A percentile compares a stretch with the other conserved stretches of the same genome.
phyloP scores from a whole-genome alignment of 2,329 filamentous ascomycete species.

The Monosporascus sp. region DNA sequence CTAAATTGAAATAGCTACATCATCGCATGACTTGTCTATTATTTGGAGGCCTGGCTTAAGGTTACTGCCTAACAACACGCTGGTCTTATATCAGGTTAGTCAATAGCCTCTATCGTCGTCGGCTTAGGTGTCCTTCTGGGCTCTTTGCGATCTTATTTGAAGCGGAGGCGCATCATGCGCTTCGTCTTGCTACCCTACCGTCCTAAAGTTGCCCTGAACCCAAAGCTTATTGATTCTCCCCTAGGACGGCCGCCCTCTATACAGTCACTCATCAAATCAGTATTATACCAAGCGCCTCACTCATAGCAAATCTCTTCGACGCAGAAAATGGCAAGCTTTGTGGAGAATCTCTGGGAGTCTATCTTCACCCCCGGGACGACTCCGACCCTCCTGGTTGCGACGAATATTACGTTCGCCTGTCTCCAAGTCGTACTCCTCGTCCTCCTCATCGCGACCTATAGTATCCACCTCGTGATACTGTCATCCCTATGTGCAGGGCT shows the following conservation, averaged over 20 bases:
- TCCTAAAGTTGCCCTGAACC: neutral
- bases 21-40: neutral
- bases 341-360: slow-evolving; percentile 80
- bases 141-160: neutral
- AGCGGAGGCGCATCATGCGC: neutral
- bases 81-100: slow-evolving; percentile 11
- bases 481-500: slow-evolving; percentile 74
- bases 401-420: slow-evolving; percentile 81
- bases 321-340: slow-evolving; percentile 52
- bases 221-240: neutral
- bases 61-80: slow-evolving; percentile 14
- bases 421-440: slow-evolving; percentile 74
- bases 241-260: neutral
- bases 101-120: neutral
- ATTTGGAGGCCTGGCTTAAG: slow-evolving; percentile 1
- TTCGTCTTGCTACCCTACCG: neutral
- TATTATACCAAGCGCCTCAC: slow-evolving; percentile 15
- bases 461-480: slow-evolving; percentile 81
- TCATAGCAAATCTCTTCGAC: slow-evolving; percentile 1
- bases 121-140: neutral
- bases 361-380: slow-evolving; percentile 92
- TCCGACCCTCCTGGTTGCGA: slow-evolving; percentile 80
- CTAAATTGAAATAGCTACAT: slow-evolving; percentile 10
- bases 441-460: slow-evolving; percentile 77
- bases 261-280: slow-evolving; percentile 15